Evolutionary conservation across 768 basidiomycete genomes (phyloP), one percentile per base, ranked within the genome.

Genomic region (Phlebiopsis gigantea): DNA sequence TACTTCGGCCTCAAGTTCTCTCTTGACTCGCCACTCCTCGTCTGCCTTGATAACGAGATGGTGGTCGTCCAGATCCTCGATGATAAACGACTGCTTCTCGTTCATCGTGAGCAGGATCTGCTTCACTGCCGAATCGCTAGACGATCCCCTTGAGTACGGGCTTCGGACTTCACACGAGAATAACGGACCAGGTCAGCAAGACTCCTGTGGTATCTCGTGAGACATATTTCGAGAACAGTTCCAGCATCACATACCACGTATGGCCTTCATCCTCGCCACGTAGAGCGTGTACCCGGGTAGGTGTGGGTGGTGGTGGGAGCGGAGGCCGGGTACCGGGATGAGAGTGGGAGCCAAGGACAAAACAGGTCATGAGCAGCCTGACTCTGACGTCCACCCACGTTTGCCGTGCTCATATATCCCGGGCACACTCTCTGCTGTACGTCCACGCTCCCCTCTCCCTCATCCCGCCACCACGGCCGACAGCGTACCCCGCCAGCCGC

Each of bases 101-200:
- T 93, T 89, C 85, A 93, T 83, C 30, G 82, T 74, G 51, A 92
- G 75, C 31, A 93, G 76, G 55, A 93, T 91, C 67, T 93, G 90
- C 71, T 93, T 94, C 58, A 94, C 92, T 1, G 90, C 91, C 1
- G 90, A 83, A 68, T 94, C 92, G 66, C 92, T 93, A 64, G 24
- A 29, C 29, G 15, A 15, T 21, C 46, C 34, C 41, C 5, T 17
- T 44, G 45, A 46, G 45, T 5, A 6, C 45, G 9, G 45, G 3
- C 2, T 5, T 3, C 9, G 45, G 22, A 3, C 9, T 24, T 19
- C 4, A 24, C 9, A 21, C 22, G 19, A 9, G 9, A 19, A 1
- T 28, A 19, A 50, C 79, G 61, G 51, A 87, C 87, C 86, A 88
- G 57, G 81, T 85, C 60, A 89, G 72, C 62, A 88, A 77, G 46